Percentiles rank a stretch among this genome's conserved stretches.
phyloP scores from a whole-genome alignment of 75 land plant genomes.

The Picea glauca region DNA sequence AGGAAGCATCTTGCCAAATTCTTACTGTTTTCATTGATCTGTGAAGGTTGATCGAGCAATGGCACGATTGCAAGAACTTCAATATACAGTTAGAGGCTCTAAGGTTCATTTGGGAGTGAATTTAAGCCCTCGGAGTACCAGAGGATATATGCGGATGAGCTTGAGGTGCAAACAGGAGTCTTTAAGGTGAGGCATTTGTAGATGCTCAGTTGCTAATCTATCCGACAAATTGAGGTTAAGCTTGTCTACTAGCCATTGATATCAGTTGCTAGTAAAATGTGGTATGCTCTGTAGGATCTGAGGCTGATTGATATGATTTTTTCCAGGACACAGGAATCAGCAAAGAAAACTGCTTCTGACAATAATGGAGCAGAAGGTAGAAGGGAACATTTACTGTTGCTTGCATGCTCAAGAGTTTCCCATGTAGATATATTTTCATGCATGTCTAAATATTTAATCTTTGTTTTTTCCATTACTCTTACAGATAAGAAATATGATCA shows the following conservation, averaged over 20 bases:
- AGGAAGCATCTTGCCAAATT: no score
- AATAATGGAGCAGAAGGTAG: neutral
- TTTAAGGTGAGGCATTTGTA: slow-evolving; percentile 28
- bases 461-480: neutral
- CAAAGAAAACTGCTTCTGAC: neutral
- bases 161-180: slow-evolving; percentile 54
- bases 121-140: slow-evolving; percentile 51
- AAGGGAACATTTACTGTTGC: neutral
- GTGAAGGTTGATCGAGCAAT: slow-evolving; percentile 62
- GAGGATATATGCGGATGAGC: slow-evolving; percentile 42
- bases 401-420: neutral
- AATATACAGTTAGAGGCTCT: slow-evolving; percentile 45
- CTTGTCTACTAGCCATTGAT: neutral
- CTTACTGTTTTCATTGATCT: neutral
- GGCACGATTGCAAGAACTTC: slow-evolving; percentile 64
- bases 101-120: slow-evolving; percentile 39
- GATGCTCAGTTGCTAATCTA: no score
- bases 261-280: neutral
- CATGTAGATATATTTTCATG: neutral
- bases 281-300: neutral
- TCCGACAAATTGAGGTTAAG: neutral
- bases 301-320: neutral
- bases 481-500: neutral
- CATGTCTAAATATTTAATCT: neutral
- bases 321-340: neutral